phyloP scores from a whole-genome alignment of 148 eudicot species.

The Persicaria tinctoria region DNA sequence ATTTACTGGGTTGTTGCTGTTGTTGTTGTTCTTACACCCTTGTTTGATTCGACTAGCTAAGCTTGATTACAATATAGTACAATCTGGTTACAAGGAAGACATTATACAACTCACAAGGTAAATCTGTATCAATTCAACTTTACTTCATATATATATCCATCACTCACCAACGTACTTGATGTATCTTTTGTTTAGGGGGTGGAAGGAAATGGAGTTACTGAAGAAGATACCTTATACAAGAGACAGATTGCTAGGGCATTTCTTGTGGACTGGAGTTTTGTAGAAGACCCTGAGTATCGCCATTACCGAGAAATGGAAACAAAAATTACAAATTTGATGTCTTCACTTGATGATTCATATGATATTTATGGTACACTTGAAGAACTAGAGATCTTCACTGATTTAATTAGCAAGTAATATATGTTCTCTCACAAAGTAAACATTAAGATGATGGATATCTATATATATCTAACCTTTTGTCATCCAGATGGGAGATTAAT shows the following conservation, averaged over 20 bases:
- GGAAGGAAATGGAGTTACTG: background rate
- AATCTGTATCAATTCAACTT: background rate
- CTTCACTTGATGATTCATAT: background rate
- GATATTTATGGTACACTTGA: conserved; percentile 1
- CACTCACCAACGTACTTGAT: too few species aligned
- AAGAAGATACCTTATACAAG: background rate
- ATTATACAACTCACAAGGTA: background rate
- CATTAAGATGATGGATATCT: too few species aligned
- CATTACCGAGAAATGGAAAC: background rate
- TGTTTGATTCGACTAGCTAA: background rate
- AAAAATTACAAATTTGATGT: background rate
- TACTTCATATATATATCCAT: too few species aligned
- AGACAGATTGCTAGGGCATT: background rate
- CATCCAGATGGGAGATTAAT: background rate
- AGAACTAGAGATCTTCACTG: background rate
- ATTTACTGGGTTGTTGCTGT: too few species aligned
- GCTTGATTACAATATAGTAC: background rate
- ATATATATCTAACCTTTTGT: background rate
- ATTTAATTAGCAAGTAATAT: background rate
- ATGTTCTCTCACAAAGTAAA: too few species aligned
- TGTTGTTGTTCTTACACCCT: background rate
- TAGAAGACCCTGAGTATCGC: background rate
- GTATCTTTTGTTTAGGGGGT: background rate
- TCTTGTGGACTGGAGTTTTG: background rate
- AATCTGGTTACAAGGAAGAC: background rate